These are phyloP conservation scores for Gossypium raimondii DNA, from an alignment of 345 rosid species.

Conservation along the genomic window DNA sequence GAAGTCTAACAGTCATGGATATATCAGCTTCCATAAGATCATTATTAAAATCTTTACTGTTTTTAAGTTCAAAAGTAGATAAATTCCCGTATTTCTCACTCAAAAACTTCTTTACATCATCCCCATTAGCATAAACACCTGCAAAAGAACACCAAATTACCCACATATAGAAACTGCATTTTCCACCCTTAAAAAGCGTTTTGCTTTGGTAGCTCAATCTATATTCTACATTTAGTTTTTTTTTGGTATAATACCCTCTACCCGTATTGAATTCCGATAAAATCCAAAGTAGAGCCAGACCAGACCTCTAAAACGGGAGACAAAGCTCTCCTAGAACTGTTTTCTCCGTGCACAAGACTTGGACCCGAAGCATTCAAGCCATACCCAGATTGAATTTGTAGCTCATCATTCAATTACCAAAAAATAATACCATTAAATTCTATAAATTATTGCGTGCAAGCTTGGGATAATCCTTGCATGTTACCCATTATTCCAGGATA, in stretches of 20 bases:
- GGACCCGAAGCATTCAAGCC: background rate
- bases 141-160: background rate
- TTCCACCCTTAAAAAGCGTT: background rate
- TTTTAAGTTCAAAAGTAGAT: slow-evolving; percentile 53
- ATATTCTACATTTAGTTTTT: background rate
- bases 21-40: slow-evolving; percentile 69
- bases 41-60: slow-evolving; percentile 38
- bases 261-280: no score
- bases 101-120: slow-evolving; percentile 49
- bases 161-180: background rate
- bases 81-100: slow-evolving; percentile 55
- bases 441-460: background rate
- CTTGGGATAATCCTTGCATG: background rate
- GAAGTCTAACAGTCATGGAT: slow-evolving; percentile 66
- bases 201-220: background rate
- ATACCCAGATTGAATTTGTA: background rate
- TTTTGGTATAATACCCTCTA: no score
- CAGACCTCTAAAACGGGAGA: no score
- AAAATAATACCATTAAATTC: background rate
- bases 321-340: no score
- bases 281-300: no score
- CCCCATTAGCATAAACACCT: slow-evolving; percentile 78
- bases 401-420: background rate
- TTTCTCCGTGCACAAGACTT: no score
- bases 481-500: background rate